Evolutionary conservation across 768 basidiomycete genomes (phyloP), one percentile per base, ranked within the genome.

Genomic region (Boletus barrowsii): DNA sequence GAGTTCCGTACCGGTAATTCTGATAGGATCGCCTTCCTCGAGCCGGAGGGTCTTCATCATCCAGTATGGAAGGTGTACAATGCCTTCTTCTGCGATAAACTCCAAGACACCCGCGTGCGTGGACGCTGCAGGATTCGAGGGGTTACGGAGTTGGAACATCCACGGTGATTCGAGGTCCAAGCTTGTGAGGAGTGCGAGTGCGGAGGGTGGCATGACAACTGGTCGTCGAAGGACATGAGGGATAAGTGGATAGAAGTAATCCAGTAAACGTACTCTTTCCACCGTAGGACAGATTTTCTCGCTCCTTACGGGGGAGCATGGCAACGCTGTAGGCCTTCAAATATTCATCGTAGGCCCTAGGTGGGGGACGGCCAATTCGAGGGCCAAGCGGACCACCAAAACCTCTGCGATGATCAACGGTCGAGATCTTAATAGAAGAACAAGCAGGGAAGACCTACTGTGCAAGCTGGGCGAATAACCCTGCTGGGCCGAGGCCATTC

Each of bases 141-240:
- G 96, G 72, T 98, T 98, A 46, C 91, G 87, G 48, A 99, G 79
- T 59, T 96, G 87, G 70, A 99, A 99, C 78, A 90, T 93, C 95
- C 95, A 97, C 0, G 97, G 97, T 0, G 81, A 79, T 56, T 92
- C 88, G 42, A 99, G 79, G 63, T 99, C 95, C 46, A 98, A 81
- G 37, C 81, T 80, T 0, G 93, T 90, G 10, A 99, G 77, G 60
- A 85, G 85, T 9, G 95, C 95, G 5, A 99, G 79, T 10, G 95
- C 89, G 40, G 95, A 98, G 17, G 90, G 93, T 3, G 97, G 97
- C 93, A 99, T 94, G 50, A 99, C 91, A 59, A 98, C 97, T 98
- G 60, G 13, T 37, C 9, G 20, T 29, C 26, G 22, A 35, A 43
- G 29, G 41, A 43, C 40, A 47, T 57, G 44, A 53, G 54, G 29